Conservation (phyloP, 495 filamentous ascomycete species). For the Clohesyomyces aquaticus region DNA sequence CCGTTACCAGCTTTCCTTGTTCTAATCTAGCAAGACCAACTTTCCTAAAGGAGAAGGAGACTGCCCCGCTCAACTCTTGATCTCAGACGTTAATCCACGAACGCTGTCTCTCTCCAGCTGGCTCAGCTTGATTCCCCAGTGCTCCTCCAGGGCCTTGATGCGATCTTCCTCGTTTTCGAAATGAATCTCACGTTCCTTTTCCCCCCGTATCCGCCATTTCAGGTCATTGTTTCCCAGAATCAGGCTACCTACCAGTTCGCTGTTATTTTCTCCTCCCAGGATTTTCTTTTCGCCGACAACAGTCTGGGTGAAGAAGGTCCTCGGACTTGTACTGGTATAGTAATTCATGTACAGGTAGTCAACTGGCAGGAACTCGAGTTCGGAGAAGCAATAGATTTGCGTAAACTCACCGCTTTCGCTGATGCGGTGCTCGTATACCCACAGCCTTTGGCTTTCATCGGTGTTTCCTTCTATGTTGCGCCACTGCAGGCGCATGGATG, state of each 20-base stretch:
- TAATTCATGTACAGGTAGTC: constrained; percentile 72
- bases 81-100: constrained; percentile 37
- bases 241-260: constrained; percentile 59
- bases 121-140: constrained; percentile 43
- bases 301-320: constrained; percentile 55
- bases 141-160: constrained; percentile 41
- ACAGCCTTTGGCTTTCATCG: constrained; percentile 54
- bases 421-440: constrained; percentile 67
- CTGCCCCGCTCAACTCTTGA: constrained; percentile 12
- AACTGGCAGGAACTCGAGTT: constrained; percentile 62
- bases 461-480: constrained; percentile 54
- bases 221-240: constrained; percentile 60
- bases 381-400: constrained; percentile 62
- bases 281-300: constrained; percentile 64
- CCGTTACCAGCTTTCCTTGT: no score
- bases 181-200: constrained; percentile 37
- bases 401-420: constrained; percentile 54
- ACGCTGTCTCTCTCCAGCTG: constrained; percentile 42
- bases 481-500: constrained; percentile 55
- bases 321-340: constrained; percentile 52
- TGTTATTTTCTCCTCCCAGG: constrained; percentile 41
- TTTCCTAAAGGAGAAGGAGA: neutral
- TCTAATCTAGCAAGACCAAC: neutral
- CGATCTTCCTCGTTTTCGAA: constrained; percentile 44
- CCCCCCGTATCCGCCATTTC: constrained; percentile 63